A percentile compares a stretch with the other conserved stretches of the same genome.
Evolutionary conservation across 306 rosid species (phyloP).

Genomic region (Acacia confusa): DNA sequence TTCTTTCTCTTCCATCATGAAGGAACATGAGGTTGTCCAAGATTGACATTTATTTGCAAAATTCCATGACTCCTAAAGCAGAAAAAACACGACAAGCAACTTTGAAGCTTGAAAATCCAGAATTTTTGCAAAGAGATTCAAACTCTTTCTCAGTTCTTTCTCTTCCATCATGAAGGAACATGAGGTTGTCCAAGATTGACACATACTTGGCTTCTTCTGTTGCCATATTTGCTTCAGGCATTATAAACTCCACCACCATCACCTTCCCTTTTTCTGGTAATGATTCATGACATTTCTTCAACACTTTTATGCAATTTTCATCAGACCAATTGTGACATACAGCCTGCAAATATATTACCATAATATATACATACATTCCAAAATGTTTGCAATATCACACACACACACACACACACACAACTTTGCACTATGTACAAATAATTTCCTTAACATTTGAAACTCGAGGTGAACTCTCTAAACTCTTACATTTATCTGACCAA

Average conservation of each 20-base stretch:
- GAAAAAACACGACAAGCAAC: slow-evolving; percentile 4
- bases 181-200: not conserved
- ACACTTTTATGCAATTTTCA: slow-evolving; percentile 14
- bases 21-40: slow-evolving; percentile 22
- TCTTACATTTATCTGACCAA: too few species aligned
- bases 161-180: slow-evolving; percentile 16
- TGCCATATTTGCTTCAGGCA: not conserved
- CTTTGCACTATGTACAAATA: too few species aligned
- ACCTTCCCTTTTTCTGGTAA: slow-evolving; percentile 31
- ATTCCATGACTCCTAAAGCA: slow-evolving; percentile 13
- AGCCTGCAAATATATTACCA: not conserved
- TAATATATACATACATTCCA: not conserved
- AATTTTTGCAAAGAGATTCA: not conserved
- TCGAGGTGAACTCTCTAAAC: too few species aligned
- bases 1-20: slow-evolving; percentile 24
- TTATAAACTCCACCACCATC: slow-evolving; percentile 13
- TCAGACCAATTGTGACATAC: slow-evolving; percentile 38
- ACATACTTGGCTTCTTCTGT: not conserved
- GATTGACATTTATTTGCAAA: not conserved
- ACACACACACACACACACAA: too few species aligned
- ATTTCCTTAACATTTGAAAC: too few species aligned
- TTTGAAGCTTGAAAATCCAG: slow-evolving; percentile 17
- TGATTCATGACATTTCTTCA: slow-evolving; percentile 20
- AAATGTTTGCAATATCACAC: too few species aligned
- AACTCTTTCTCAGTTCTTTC: slow-evolving; percentile 28